phyloP scores from a whole-genome alignment of 805 yeast genomes.

The Candida cerambycidarum region DNA sequence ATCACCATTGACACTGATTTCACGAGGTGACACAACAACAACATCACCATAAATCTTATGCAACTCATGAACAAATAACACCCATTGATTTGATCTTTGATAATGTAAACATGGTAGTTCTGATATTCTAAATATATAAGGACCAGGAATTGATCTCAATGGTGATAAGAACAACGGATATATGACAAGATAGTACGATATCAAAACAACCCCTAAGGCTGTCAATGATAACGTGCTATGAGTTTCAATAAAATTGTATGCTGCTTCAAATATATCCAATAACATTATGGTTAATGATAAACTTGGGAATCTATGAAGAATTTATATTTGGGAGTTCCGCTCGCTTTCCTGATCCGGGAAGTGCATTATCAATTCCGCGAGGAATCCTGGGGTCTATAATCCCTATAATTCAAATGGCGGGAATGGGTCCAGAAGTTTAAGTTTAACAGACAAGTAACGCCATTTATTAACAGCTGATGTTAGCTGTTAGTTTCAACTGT shows the following conservation, averaged over 20 bases:
- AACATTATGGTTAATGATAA: conserved; percentile 4
- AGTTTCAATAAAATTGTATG: conserved; percentile 6
- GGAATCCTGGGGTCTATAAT: background rate
- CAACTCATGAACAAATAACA: conserved; percentile 41
- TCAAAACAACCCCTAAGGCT: background rate
- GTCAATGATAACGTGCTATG: conserved; percentile 2
- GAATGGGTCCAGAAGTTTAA: too few relatives aligned
- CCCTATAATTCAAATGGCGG: too few relatives aligned
- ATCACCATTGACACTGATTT: conserved; percentile 57
- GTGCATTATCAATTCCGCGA: conserved; percentile 8
- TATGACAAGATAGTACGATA: conserved; percentile 35
- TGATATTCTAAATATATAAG: conserved; percentile 49
- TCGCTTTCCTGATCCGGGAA: conserved; percentile 8
- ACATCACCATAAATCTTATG: conserved; percentile 62
- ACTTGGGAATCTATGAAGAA: background rate
- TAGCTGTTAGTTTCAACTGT: too few relatives aligned
- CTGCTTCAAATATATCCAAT: background rate
- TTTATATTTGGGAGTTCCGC: conserved; percentile 7
- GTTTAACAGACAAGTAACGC: too few relatives aligned
- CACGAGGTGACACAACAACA: conserved; percentile 60
- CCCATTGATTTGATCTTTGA: conserved; percentile 48
- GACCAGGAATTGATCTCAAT: conserved; percentile 57
- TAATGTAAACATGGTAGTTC: conserved; percentile 31
- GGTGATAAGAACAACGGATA: conserved; percentile 53
- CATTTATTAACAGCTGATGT: too few relatives aligned